Evolutionary conservation across 306 rosid species (phyloP).

Genomic region (Lithocarpus polystachyus): DNA sequence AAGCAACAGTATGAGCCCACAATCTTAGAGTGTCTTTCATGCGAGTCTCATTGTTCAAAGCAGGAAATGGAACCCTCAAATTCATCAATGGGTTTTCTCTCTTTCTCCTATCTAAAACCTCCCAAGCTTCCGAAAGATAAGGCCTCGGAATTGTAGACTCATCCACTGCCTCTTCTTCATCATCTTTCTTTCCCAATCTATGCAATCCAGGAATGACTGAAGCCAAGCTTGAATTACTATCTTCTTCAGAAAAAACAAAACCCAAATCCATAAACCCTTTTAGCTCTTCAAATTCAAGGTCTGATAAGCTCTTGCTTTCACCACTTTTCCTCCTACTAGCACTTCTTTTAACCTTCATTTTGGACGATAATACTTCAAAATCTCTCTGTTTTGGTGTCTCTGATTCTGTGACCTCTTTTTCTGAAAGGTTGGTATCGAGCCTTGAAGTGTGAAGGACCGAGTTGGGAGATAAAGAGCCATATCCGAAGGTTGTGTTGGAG

Average conservation of each 20-base stretch:
- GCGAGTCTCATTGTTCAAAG: constrained; percentile 47
- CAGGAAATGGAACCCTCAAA: constrained; percentile 52
- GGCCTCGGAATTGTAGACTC: constrained; percentile 55
- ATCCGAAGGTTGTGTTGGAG: constrained; percentile 40
- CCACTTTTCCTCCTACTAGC: constrained; percentile 24
- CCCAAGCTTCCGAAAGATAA: constrained; percentile 91
- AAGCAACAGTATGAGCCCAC: constrained; percentile 92
- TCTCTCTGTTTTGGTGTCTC: constrained; percentile 11
- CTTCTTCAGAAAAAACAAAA: constrained; percentile 80
- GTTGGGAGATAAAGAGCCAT: constrained; percentile 44
- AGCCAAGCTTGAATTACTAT: constrained; percentile 69
- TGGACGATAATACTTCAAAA: constrained; percentile 11
- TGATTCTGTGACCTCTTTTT: constrained; percentile 37
- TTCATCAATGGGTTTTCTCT: constrained; percentile 50
- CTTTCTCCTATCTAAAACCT: constrained; percentile 38
- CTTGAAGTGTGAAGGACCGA: constrained; percentile 40
- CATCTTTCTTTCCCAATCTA: constrained; percentile 52
- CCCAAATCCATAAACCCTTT: constrained; percentile 93
- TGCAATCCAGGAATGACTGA: constrained; percentile 84
- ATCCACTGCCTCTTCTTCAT: constrained; percentile 22
- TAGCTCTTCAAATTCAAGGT: constrained; percentile 82
- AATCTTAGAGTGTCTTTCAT: constrained; percentile 65
- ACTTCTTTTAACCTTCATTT: constrained; percentile 15
- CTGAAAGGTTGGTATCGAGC: constrained; percentile 50
- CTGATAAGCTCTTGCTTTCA: constrained; percentile 70